These are phyloP conservation scores for Diaporthe sp. DNA, from an alignment of 2,329 filamentous ascomycete species.

Conservation along the genomic window DNA sequence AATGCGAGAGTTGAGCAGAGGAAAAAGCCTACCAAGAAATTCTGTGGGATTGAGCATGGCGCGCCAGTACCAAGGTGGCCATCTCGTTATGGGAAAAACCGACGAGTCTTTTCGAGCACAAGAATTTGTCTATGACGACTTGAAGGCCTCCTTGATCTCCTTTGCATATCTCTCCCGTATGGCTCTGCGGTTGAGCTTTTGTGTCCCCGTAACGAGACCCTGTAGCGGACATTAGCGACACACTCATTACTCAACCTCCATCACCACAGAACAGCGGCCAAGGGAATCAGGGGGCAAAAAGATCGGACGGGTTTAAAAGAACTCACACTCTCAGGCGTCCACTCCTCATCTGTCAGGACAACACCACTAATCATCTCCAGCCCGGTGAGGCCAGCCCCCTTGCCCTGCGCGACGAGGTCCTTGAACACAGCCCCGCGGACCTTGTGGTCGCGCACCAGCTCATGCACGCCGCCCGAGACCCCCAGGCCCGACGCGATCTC, in stretches of 20 bases:
- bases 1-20: background rate
- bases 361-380: constrained; percentile 83
- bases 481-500: constrained; percentile 70
- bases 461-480: constrained; percentile 51
- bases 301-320: background rate
- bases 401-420: constrained; percentile 74
- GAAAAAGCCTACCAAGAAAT: background rate
- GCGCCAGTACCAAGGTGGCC: background rate
- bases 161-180: constrained; percentile 62
- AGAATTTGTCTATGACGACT: constrained; percentile 23
- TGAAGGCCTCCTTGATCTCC: constrained; percentile 59
- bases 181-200: constrained; percentile 67
- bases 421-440: constrained; percentile 71
- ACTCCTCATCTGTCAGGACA: constrained; percentile 85
- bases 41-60: background rate
- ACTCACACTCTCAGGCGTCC: constrained; percentile 86
- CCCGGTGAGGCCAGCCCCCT: constrained; percentile 72
- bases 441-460: constrained; percentile 75
- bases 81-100: background rate
- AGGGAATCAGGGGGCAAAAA: background rate
- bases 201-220: constrained; percentile 71
- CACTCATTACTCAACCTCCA: constrained; percentile 22
- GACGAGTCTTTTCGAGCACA: too few species aligned
- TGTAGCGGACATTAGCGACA: constrained; percentile 41
- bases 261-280: background rate